Conservation (phyloP, 345 rosid species). For the Aquilaria yunnanensis region DNA sequence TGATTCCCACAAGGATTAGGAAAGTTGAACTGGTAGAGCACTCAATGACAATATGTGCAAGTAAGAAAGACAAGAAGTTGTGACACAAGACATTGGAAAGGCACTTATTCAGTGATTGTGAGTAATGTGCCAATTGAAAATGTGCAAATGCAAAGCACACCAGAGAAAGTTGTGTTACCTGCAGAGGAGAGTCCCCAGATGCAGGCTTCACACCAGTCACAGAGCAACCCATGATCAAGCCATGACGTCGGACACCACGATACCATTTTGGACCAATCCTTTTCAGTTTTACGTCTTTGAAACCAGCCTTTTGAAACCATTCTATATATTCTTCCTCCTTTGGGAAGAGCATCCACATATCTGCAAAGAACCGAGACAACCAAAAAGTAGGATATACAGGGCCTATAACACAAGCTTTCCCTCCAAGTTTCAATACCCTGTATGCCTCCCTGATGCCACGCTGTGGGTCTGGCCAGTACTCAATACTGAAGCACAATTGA, state of each 20-base stretch:
- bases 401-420: slow-evolving; percentile 82
- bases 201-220: slow-evolving; percentile 89
- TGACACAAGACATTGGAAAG: too few species aligned
- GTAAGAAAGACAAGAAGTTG: too few species aligned
- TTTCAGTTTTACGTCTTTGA: slow-evolving; percentile 72
- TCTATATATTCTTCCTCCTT: slow-evolving; percentile 96
- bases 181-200: slow-evolving; percentile 89
- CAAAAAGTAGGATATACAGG: slow-evolving; percentile 89
- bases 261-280: slow-evolving; percentile 97
- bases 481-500: slow-evolving; percentile 42
- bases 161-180: slow-evolving; percentile 35
- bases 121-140: too few species aligned
- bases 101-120: background rate
- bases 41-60: too few species aligned
- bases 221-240: slow-evolving; percentile 92
- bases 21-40: too few species aligned
- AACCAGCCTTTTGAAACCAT: slow-evolving; percentile 84
- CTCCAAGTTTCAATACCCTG: slow-evolving; percentile 80
- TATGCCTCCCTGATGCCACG: slow-evolving; percentile 90
- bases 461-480: slow-evolving; percentile 97
- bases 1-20: too few species aligned
- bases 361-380: slow-evolving; percentile 90
- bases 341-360: slow-evolving; percentile 95
- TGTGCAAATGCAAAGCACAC: background rate
- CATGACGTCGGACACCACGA: slow-evolving; percentile 90